Evolutionary conservation across 257 asterid genomes (phyloP).

Genomic region (Solanum dulcamara): DNA sequence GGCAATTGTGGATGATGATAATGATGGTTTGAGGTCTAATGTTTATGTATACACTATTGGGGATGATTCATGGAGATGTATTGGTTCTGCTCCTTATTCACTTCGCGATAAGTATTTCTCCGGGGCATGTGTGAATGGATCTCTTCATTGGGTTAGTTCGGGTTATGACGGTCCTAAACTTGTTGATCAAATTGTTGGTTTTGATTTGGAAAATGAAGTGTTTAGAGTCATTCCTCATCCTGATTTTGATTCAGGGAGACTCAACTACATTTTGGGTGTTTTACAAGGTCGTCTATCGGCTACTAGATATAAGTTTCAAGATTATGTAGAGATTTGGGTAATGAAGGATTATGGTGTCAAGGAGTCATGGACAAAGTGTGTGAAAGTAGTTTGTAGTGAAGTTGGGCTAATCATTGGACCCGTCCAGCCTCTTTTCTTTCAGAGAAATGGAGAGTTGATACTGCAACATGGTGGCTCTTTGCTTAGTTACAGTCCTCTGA

Average conservation of each 20-base stretch:
- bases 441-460: constrained; percentile 1
- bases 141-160: background rate
- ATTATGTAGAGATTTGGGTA: constrained; percentile 13
- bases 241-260: background rate
- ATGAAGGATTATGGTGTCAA: constrained; percentile 16
- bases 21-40: background rate
- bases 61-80: background rate
- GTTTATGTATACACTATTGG: background rate
- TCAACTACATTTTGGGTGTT: constrained; percentile 6
- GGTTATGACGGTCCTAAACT: background rate
- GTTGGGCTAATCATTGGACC: background rate
- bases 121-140: background rate
- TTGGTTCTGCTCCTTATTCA: background rate
- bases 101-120: background rate
- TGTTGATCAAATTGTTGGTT: constrained; percentile 5
- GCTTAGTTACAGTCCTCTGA: background rate
- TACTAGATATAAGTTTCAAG: background rate
- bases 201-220: constrained; percentile 8
- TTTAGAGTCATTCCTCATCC: constrained; percentile 5
- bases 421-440: background rate
- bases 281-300: constrained; percentile 12
- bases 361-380: constrained; percentile 18
- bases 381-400: background rate
- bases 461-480: background rate
- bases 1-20: background rate